Evolutionary conservation across 345 rosid genomes (phyloP), one percentile per base, ranked within the genome.

Genomic region (Draba incana): DNA sequence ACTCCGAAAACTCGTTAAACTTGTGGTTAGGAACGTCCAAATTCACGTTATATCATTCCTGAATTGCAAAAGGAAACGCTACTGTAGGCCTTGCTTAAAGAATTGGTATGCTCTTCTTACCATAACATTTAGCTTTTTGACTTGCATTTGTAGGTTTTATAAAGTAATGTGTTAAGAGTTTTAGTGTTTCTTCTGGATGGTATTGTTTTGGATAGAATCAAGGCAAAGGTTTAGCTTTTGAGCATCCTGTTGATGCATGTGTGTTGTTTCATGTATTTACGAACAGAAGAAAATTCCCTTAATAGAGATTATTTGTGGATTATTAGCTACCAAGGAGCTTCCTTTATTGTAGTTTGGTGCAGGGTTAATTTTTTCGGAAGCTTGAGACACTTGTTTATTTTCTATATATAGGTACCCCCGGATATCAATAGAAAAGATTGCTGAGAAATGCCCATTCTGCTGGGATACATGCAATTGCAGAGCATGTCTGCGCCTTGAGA

Each of bases 391-490:
- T 64, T 57, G 20, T 38, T 10, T 49, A 5, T 10, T 35, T 0
- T 16, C 63, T 46, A 9, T 61, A 13, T 23, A 1, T 39, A 86
- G 88, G 92, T 88, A 85, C 67, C 88, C 90, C 30, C 60, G 43
- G 8, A 65, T 67, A 77, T 6, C 74, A 16, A 69, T 81, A 62
- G 81, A 83, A 54, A 78, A 72, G 2, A 41, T 87, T 73, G 83
- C 81, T 28, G 51, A 69, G 10, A 69, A 61, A 56, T 84, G 89
- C 53, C 89, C 91, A 1, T 66, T 81, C 66, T 83, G 93, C 67
- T 75, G 61, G 16, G 61, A 68, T 42, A 85, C 69, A 62, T 85
- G 93, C 83, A 84, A 83, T 60, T 87, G 96, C 74, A 83, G 81
- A 77, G 62, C 85, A 8, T 89, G 96, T 78, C 74, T 89, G 78